Conservation (phyloP, 2,329 filamentous ascomycete genomes). For the Sporothrix globosa region DNA sequence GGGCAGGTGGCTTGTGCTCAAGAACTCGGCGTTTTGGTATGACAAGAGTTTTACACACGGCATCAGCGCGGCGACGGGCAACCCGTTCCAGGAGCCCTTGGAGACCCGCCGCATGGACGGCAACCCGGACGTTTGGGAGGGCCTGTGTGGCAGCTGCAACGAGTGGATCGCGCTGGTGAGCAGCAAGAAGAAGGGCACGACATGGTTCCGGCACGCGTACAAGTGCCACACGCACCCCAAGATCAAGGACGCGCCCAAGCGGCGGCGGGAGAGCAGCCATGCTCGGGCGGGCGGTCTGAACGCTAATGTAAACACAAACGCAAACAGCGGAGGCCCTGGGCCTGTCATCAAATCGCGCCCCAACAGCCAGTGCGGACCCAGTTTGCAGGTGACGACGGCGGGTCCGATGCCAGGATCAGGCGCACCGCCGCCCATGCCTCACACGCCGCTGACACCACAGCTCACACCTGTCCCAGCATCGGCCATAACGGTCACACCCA, state of each 20-base stretch:
- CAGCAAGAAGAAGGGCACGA: constrained; percentile 90
- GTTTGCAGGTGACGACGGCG: constrained; percentile 33
- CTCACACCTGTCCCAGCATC: constrained; percentile 43
- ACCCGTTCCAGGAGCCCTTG: constrained; percentile 75
- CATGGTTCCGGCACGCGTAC: constrained; percentile 88
- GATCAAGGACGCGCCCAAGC: constrained; percentile 70
- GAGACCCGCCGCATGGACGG: constrained; percentile 76
- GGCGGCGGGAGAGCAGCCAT: constrained; percentile 65
- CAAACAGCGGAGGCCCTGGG: background rate
- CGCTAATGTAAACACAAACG: background rate
- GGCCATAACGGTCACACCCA: constrained; percentile 5
- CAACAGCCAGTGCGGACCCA: constrained; percentile 26
- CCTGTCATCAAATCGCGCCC: constrained; percentile 18
- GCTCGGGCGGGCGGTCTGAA: constrained; percentile 45
- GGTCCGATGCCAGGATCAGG: constrained; percentile 29
- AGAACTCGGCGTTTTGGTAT: constrained; percentile 92
- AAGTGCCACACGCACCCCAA: constrained; percentile 78
- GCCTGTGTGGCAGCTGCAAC: constrained; percentile 74
- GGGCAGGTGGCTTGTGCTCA: constrained; percentile 81
- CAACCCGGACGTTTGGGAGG: constrained; percentile 81
- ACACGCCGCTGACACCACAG: constrained; percentile 51
- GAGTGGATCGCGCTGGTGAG: constrained; percentile 81
- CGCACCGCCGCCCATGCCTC: constrained; percentile 48
- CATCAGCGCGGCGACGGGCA: constrained; percentile 79
- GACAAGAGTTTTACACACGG: constrained; percentile 90